Evolutionary conservation across 1,139 yeast species (phyloP), one percentile per base, ranked within the genome.

Genomic region (Protomyces gravidus): DNA sequence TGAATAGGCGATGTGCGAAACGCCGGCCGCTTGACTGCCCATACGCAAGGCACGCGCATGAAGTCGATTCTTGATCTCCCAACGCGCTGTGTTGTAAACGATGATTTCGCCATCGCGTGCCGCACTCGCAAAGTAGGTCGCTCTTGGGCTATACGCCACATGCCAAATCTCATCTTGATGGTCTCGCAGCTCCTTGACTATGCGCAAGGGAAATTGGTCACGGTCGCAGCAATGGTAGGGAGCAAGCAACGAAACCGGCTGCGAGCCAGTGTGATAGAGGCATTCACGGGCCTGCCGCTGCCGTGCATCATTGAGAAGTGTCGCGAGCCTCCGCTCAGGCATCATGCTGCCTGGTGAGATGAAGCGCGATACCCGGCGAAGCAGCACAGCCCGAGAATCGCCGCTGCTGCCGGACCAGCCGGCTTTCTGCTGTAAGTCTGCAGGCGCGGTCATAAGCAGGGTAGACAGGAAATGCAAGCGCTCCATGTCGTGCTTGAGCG

Each of bases 91-190:
- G 68, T 84, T 86, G 73, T 88, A 88, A 17, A 89, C 76, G 30
- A 83, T 74, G 39, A 89, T 75, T 27, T 78, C 76, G 3, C 83
- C 80, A 68, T 88, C 95, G 21, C 82, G 79, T 9, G 94, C 84
- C 0, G 92, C 89, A 0, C 92, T 80, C 7, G 89, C 95, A 55
- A 90, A 73, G 64, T 76, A 83, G 62, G 76, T 77, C 1, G 97
- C 97, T 72, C 80, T 79, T 45, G 89, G 88, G 2, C 94, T 85
- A 68, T 88, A 89, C 62, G 81, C 80, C 15, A 86, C 76, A 68
- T 78, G 85, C 97, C 97, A 90, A 4, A 88, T 94, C 69, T 90
- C 96, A 66, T 85, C 83, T 0, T 75, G 72, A 68, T 87, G 94
- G 56, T 77, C 75, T 1, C 73, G 68, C 23, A 89, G 66, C 0